phyloP scores from a whole-genome alignment of 106 monocot genomes.

The Dactylorhiza incarnata region DNA sequence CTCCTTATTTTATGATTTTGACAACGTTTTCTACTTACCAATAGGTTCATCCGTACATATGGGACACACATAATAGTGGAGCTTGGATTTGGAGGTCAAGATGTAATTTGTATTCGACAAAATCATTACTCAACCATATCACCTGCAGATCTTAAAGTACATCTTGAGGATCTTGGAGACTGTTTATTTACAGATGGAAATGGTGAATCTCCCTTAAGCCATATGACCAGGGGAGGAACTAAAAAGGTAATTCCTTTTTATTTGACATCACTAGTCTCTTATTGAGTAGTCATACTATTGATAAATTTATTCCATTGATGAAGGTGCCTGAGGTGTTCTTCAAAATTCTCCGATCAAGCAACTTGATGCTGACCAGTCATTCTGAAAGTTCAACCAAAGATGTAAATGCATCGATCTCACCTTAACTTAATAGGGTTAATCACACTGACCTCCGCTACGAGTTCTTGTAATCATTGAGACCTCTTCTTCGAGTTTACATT shows the following conservation, averaged over 20 bases:
- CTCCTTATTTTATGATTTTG: not conserved
- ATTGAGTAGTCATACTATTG: not conserved
- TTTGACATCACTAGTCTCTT: slow-evolving; percentile 4
- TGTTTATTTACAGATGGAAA: slow-evolving; percentile 78
- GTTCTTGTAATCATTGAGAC: too few relatives aligned
- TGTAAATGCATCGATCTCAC: slow-evolving; percentile 26
- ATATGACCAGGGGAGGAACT: slow-evolving; percentile 58
- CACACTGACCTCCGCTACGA: too few relatives aligned
- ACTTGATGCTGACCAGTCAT: slow-evolving; percentile 48
- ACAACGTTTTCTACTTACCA: not conserved
- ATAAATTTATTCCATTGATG: slow-evolving; percentile 13
- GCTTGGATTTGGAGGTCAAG: slow-evolving; percentile 69
- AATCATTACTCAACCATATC: slow-evolving; percentile 57
- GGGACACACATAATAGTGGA: slow-evolving; percentile 93
- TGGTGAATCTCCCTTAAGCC: slow-evolving; percentile 59
- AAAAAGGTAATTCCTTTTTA: slow-evolving; percentile 39
- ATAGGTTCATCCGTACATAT: slow-evolving; percentile 82
- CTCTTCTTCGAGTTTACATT: too few relatives aligned
- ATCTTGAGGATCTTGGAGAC: slow-evolving; percentile 88
- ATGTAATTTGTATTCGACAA: slow-evolving; percentile 74
- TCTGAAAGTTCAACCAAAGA: slow-evolving; percentile 88
- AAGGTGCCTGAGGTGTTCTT: slow-evolving; percentile 80
- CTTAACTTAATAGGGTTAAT: not conserved
- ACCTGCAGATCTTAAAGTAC: slow-evolving; percentile 57
- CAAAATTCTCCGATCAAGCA: slow-evolving; percentile 68